Percentiles rank a stretch among this genome's conserved stretches.
phyloP scores from a whole-genome alignment of 75 land plant genomes.

The Cupressus sempervirens region DNA sequence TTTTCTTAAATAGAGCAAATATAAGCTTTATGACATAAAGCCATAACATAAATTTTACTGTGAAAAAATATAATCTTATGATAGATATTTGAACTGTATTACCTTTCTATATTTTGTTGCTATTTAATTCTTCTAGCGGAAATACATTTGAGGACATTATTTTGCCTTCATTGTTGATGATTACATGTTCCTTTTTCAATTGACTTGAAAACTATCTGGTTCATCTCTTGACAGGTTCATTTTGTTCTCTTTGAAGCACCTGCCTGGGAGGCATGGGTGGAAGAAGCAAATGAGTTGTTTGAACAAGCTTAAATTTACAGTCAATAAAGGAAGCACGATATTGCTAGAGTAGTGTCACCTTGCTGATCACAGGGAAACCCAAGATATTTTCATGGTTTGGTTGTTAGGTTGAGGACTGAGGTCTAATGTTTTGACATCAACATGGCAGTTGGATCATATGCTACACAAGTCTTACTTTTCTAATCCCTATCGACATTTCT shows the following conservation, averaged over 20 bases:
- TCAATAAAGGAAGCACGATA: not conserved
- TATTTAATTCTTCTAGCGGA: not conserved
- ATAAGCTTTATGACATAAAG: not conserved
- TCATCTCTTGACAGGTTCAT: conserved; percentile 51
- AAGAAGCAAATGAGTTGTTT: conserved; percentile 45
- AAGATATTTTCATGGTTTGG: not conserved
- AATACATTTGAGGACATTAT: not conserved
- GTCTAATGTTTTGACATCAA: not conserved
- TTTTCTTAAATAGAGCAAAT: not conserved
- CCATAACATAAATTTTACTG: not conserved
- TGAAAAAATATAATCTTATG: not conserved
- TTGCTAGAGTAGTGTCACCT: not conserved
- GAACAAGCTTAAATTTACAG: not conserved
- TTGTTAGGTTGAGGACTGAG: not conserved
- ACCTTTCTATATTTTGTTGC: not conserved
- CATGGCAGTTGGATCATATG: not conserved
- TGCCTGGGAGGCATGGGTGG: conserved; percentile 55
- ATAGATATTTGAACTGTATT: not conserved
- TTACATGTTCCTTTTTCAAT: not conserved
- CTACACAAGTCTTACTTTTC: not conserved
- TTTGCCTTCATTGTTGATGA: not conserved
- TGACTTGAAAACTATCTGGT: not conserved
- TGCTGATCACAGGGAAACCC: not conserved
- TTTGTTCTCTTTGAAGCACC: conserved; percentile 69
- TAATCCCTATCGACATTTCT: not conserved